Conservation (phyloP, 2,329 filamentous ascomycete genomes). For the Moelleriella libera region DNA sequence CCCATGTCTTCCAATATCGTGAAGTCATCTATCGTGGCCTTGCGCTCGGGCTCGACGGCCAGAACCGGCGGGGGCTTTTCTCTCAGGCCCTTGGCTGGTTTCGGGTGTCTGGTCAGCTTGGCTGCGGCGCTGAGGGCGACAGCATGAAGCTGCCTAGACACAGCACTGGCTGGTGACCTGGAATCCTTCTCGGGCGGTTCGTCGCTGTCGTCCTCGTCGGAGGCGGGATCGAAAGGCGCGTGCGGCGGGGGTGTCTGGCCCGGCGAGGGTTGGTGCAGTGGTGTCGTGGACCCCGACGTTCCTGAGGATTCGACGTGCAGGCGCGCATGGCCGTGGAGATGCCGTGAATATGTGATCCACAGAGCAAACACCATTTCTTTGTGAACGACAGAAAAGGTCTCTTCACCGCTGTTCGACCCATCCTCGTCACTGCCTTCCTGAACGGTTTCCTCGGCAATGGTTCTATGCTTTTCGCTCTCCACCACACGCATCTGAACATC, state of each 20-base stretch:
- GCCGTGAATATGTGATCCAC: slow-evolving; percentile 93
- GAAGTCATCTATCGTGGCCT: slow-evolving; percentile 84
- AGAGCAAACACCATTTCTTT: slow-evolving; percentile 84
- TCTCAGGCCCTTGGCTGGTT: slow-evolving; percentile 13
- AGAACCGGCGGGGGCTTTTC: slow-evolving; percentile 21
- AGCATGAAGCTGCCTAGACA: slow-evolving; percentile 43
- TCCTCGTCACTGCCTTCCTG: slow-evolving; percentile 46
- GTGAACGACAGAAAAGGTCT: slow-evolving; percentile 33
- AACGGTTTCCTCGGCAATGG: slow-evolving; percentile 48
- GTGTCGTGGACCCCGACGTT: slow-evolving; percentile 51
- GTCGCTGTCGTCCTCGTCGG: slow-evolving; percentile 28
- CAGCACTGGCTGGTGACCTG: neutral
- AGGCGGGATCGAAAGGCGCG: slow-evolving; percentile 40
- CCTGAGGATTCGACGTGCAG: slow-evolving; percentile 48
- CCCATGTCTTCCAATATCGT: slow-evolving; percentile 95
- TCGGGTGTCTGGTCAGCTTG: slow-evolving; percentile 30
- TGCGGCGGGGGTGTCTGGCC: slow-evolving; percentile 49
- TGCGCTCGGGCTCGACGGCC: slow-evolving; percentile 29
- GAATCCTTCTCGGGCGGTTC: slow-evolving; percentile 10
- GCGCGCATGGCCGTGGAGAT: slow-evolving; percentile 58
- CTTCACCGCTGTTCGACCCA: slow-evolving; percentile 25
- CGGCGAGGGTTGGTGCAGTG: slow-evolving; percentile 65
- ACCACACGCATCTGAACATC: slow-evolving; percentile 96
- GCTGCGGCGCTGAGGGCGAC: slow-evolving; percentile 40
- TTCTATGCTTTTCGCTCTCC: slow-evolving; percentile 62